A percentile compares a stretch with the other conserved stretches of the same genome.
Evolutionary conservation across 257 asterid genomes (phyloP).

Genomic region (Scutellaria galericulata): DNA sequence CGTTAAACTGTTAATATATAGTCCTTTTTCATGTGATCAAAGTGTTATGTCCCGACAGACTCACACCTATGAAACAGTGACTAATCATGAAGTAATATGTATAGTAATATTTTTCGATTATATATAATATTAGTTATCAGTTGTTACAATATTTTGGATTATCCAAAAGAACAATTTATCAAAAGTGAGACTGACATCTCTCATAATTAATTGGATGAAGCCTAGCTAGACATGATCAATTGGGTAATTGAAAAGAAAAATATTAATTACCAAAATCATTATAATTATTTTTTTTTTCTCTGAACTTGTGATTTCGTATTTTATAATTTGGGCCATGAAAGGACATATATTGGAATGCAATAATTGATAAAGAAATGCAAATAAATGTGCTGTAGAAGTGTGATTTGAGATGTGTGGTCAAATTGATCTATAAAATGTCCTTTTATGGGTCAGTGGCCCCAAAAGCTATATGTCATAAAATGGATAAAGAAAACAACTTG

Average conservation of each 20-base stretch:
- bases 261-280: too few relatives aligned
- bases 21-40: slow-evolving; percentile 3
- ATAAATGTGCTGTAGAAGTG: slow-evolving; percentile 3
- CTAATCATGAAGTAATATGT: too few relatives aligned
- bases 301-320: background rate
- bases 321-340: slow-evolving; percentile 3
- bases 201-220: too few relatives aligned
- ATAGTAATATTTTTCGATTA: too few relatives aligned
- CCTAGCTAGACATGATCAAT: too few relatives aligned
- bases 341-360: slow-evolving; percentile 10
- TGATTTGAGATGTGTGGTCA: background rate
- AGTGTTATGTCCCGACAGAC: background rate
- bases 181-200: too few relatives aligned
- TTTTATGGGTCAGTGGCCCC: slow-evolving; percentile 26
- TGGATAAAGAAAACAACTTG: slow-evolving; percentile 10
- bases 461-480: background rate
- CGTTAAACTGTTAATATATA: too few relatives aligned
- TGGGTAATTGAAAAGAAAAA: too few relatives aligned
- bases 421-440: slow-evolving; percentile 27
- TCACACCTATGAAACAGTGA: background rate
- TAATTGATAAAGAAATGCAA: slow-evolving; percentile 1
- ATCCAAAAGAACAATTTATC: too few relatives aligned
- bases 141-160: too few relatives aligned
- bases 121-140: too few relatives aligned
- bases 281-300: background rate